Conservation (phyloP, 805 yeast genomes). For the Hanseniaspora pseudoguilliermondii region DNA sequence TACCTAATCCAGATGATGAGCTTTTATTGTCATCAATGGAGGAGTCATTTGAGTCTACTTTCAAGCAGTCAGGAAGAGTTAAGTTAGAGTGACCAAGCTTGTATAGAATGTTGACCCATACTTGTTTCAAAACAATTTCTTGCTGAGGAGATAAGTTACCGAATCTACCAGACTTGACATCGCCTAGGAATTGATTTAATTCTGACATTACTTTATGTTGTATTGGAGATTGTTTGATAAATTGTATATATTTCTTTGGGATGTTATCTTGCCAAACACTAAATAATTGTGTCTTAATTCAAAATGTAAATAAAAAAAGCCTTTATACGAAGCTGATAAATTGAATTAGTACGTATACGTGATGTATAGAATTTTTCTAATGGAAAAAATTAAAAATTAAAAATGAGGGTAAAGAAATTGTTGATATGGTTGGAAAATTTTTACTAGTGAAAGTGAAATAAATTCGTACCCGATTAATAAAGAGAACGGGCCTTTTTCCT, state of each 20-base stretch:
- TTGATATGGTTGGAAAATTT: too few species aligned
- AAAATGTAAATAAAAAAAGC: neutral
- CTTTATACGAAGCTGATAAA: too few species aligned
- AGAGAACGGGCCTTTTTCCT: too few species aligned
- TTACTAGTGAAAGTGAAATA: too few species aligned
- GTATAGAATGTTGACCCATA: constrained; percentile 54
- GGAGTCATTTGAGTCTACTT: constrained; percentile 14
- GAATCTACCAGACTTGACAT: constrained; percentile 29
- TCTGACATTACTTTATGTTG: neutral
- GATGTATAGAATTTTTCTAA: neutral
- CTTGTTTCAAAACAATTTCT: constrained; percentile 52
- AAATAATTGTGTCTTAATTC: too few species aligned
- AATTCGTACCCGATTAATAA: too few species aligned
- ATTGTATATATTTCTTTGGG: neutral
- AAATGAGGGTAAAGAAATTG: neutral
- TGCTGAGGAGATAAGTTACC: constrained; percentile 41
- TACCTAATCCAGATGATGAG: constrained; percentile 8
- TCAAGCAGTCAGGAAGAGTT: constrained; percentile 26
- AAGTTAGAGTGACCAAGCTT: constrained; percentile 36
- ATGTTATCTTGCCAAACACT: too few species aligned
- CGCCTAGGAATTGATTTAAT: constrained; percentile 16
- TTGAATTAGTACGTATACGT: too few species aligned
- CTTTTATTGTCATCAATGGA: neutral
- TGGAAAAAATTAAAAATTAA: neutral
- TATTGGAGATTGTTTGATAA: too few species aligned